Percentiles rank a stretch among this genome's conserved stretches.
These are phyloP conservation scores for Ustilaginoidea virens DNA, from an alignment of 2,329 filamentous ascomycete genomes.

Conservation along the genomic window DNA sequence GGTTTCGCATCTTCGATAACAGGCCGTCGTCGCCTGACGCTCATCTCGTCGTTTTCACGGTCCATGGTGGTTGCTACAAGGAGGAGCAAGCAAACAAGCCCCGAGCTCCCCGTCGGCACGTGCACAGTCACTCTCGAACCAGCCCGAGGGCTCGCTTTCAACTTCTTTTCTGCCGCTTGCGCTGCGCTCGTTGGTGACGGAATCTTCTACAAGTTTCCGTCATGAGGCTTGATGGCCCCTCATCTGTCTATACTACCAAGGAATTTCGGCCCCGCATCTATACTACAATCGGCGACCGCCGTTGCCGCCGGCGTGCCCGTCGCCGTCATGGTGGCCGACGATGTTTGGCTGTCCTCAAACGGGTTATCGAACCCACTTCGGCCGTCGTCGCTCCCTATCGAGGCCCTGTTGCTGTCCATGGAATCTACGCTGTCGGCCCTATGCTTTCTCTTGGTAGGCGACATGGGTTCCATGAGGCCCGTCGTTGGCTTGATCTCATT, in stretches of 20 bases:
- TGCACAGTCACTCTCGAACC: too few relatives aligned
- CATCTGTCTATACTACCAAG: too few relatives aligned
- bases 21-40: too few relatives aligned
- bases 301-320: constrained; percentile 6
- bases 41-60: too few relatives aligned
- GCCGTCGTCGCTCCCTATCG: constrained; percentile 23
- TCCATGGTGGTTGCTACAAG: too few relatives aligned
- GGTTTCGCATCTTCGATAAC: too few relatives aligned
- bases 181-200: too few relatives aligned
- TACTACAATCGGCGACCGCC: constrained; percentile 13
- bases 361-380: constrained; percentile 14
- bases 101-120: too few relatives aligned
- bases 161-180: too few relatives aligned
- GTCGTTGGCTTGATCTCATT: constrained; percentile 7
- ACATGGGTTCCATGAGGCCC: constrained; percentile 22
- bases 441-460: constrained; percentile 30
- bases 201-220: constrained; percentile 19
- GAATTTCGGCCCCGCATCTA: constrained; percentile 6
- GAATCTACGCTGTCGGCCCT: constrained; percentile 29
- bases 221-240: not conserved
- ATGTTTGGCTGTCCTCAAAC: constrained; percentile 13
- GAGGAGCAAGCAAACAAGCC: too few relatives aligned
- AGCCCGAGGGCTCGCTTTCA: too few relatives aligned
- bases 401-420: constrained; percentile 29
- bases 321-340: constrained; percentile 1